phyloP scores from a whole-genome alignment of 129 eudicot genomes.

The Escallonia herrerae region DNA sequence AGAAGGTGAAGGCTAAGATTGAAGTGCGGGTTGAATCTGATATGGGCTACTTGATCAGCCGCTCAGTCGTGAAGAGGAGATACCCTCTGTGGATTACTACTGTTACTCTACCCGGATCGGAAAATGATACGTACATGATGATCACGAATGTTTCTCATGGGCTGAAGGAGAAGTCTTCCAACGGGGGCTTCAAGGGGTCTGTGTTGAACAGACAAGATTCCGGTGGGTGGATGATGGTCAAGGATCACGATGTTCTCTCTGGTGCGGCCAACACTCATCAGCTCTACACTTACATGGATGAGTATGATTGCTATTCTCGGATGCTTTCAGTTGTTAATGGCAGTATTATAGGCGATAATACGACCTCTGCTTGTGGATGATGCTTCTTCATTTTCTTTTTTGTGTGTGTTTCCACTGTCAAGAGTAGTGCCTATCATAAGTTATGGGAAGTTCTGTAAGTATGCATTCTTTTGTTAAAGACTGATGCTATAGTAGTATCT shows the following conservation, averaged over 20 bases:
- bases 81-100: constrained; percentile 36
- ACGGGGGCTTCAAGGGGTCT: constrained; percentile 13
- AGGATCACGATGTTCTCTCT: constrained; percentile 53
- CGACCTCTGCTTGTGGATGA: constrained; percentile 29
- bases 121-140: constrained; percentile 39
- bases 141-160: constrained; percentile 36
- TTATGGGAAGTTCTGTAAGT: no score
- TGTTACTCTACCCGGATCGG: constrained; percentile 26
- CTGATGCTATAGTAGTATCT: no score
- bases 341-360: constrained; percentile 22
- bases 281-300: constrained; percentile 25
- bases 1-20: constrained; percentile 32
- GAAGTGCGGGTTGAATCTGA: constrained; percentile 31
- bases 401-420: not conserved
- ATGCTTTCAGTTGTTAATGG: constrained; percentile 43
- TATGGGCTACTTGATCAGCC: constrained; percentile 20
- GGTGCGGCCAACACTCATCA: constrained; percentile 56
- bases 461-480: no score
- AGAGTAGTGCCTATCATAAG: not conserved
- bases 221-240: constrained; percentile 67
- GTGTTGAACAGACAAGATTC: constrained; percentile 42
- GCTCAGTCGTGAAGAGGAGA: constrained; percentile 16
- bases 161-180: constrained; percentile 24
- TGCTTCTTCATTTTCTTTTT: constrained; percentile 4
- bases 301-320: constrained; percentile 50